phyloP scores from a whole-genome alignment of 441 rosid species.

The Populus hybrid region DNA sequence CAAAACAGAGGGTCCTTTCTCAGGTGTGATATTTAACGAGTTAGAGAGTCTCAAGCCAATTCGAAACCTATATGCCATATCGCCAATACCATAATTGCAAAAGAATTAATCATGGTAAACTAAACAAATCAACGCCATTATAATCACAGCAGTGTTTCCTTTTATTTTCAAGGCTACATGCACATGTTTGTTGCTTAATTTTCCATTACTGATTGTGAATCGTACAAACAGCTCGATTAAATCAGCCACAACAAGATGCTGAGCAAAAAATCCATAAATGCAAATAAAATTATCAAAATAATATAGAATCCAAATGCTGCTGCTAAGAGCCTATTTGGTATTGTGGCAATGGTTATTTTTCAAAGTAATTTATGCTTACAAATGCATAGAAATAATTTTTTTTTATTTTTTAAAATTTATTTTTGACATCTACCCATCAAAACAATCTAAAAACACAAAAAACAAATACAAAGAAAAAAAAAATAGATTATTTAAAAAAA shows the following conservation, averaged over 20 bases:
- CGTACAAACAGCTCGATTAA: too few relatives aligned
- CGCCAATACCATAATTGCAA: not conserved
- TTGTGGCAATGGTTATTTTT: too few relatives aligned
- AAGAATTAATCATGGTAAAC: not conserved
- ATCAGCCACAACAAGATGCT: not conserved
- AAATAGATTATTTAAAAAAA: too few relatives aligned
- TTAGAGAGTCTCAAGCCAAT: not conserved
- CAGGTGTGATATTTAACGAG: not conserved
- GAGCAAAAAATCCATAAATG: not conserved
- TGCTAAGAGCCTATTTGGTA: not conserved
- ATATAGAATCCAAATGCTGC: not conserved
- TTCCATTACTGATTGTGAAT: not conserved
- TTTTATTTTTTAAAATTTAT: too few relatives aligned
- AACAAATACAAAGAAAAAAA: too few relatives aligned
- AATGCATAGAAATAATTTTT: too few relatives aligned
- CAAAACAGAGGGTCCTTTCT: not conserved
- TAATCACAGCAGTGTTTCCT: not conserved
- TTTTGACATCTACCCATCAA: too few relatives aligned
- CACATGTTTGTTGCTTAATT: not conserved
- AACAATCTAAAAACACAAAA: too few relatives aligned
- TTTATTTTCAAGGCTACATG: not conserved
- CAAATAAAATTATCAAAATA: not conserved
- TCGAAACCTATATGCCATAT: not conserved
- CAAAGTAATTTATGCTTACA: too few relatives aligned
- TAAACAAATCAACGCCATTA: not conserved